phyloP scores from a whole-genome alignment of 306 rosid genomes.

The Quercus robur region DNA sequence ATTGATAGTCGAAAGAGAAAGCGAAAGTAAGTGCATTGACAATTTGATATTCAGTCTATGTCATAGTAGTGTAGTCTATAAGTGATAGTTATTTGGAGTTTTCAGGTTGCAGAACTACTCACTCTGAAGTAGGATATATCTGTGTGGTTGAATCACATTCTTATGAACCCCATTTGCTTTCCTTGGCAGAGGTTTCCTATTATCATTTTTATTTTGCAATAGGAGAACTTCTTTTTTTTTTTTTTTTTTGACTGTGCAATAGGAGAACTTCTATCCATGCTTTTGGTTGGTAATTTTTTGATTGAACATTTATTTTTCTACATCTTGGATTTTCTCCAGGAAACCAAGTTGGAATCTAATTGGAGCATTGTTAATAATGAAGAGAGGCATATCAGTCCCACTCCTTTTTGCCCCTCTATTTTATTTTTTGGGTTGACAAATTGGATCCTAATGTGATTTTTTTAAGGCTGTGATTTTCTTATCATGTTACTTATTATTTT shows the following conservation, averaged over 20 bases:
- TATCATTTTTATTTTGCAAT: neutral
- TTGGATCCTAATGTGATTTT: neutral
- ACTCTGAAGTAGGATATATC: too few relatives aligned
- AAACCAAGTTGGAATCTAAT: neutral
- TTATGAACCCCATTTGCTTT: neutral
- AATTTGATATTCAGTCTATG: slow-evolving; percentile 3
- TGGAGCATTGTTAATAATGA: neutral
- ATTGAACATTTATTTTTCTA: neutral
- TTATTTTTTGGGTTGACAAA: neutral
- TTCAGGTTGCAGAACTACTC: neutral
- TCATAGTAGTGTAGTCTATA: neutral
- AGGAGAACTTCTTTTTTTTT: neutral
- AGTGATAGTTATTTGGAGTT: neutral
- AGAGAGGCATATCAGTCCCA: neutral
- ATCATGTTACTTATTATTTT: neutral
- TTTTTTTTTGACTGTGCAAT: too few relatives aligned
- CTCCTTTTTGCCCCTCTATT: neutral
- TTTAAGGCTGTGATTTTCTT: neutral
- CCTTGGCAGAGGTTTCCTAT: neutral
- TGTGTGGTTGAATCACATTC: too few relatives aligned
- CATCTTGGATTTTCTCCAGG: neutral
- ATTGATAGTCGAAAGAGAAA: slow-evolving; percentile 66
- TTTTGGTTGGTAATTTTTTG: neutral
- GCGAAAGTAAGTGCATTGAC: slow-evolving; percentile 60
- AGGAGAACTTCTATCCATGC: neutral